These are phyloP conservation scores for Cyberlindnera mycetangii DNA, from an alignment of 805 yeast genomes.

Conservation along the genomic window DNA sequence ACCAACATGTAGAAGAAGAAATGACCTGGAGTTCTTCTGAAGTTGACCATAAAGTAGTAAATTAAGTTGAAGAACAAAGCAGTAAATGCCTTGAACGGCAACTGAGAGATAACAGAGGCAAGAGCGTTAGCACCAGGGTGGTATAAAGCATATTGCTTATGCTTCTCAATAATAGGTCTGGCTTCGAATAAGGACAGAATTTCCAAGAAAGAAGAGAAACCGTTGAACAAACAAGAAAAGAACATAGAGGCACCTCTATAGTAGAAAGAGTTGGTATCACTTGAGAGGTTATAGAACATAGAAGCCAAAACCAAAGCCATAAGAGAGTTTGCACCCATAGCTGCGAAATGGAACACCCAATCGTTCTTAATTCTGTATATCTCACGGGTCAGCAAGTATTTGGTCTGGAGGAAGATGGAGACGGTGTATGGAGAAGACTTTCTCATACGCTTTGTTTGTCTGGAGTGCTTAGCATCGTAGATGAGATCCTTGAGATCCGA, in stretches of 20 bases:
- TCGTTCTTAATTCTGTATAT: slow-evolving; percentile 48
- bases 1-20: slow-evolving; percentile 53
- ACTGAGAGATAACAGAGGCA: slow-evolving; percentile 57
- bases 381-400: slow-evolving; percentile 44
- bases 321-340: slow-evolving; percentile 40
- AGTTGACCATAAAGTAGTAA: slow-evolving; percentile 51
- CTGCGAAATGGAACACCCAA: slow-evolving; percentile 42
- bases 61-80: slow-evolving; percentile 46
- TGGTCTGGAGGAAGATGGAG: slow-evolving; percentile 50
- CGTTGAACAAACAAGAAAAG: slow-evolving; percentile 61
- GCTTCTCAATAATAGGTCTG: slow-evolving; percentile 58
- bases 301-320: slow-evolving; percentile 59
- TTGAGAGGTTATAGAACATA: slow-evolving; percentile 49
- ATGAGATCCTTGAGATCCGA: slow-evolving; percentile 38
- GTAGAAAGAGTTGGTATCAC: slow-evolving; percentile 45
- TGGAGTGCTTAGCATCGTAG: slow-evolving; percentile 46
- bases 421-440: slow-evolving; percentile 52
- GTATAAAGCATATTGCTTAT: slow-evolving; percentile 53
- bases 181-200: slow-evolving; percentile 33
- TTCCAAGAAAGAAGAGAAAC: slow-evolving; percentile 59
- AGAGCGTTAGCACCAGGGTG: slow-evolving; percentile 65
- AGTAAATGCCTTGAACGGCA: slow-evolving; percentile 47
- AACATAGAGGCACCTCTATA: slow-evolving; percentile 64
- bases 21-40: slow-evolving; percentile 49
- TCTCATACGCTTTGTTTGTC: slow-evolving; percentile 47